Base-by-base conservation (phyloP, 192 early-diverging fungal species). In the Rhizophlyctis rosea region DNA sequence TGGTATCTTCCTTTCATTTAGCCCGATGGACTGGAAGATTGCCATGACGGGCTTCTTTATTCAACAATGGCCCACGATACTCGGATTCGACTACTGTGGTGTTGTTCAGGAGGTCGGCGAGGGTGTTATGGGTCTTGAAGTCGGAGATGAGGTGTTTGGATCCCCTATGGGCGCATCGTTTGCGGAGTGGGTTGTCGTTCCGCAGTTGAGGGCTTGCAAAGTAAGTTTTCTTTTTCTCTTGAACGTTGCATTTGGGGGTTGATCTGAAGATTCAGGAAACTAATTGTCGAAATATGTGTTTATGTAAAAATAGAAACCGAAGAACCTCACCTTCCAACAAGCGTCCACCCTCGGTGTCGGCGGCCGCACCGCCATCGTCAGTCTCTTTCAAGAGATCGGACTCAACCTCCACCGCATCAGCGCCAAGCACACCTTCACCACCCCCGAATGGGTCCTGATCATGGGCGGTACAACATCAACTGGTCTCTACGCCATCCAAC, bases 381-480 rank as follows among this genome's bases (percentile, higher is more conserved):
- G 36, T 23, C 29, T 62, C 3, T 68, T 68, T 35, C 11, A 36
- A 11, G 47, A 67, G 18, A 34, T 16, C 4, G 65, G 53, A 23
- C 39, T 68, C 13, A 34, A 54, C 1, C 67, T 68, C 27, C 52
- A 58, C 3, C 28, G 59, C 3, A 58, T 59, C 9, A 44, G 39
- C 21, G 60, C 24, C 21, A 4, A 68, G 34, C 21, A 28, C 9
- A 31, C 52, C 16, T 62, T 39, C 30, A 62, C 57, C 34, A 52
- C 35, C 0, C 67, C 67, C 3, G 67, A 71, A 49, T 59, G 25
- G 25, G 62, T 71, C 24, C 34, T 71, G 7, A 48, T 71, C 24
- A 54, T 62, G 62, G 69, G 69, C 31, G 69, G 36, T 14, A 13
- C 62, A 0, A 29, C 56, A 2, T 59, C 63, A 2, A 49, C 54